Evolutionary conservation across 768 basidiomycete species (phyloP), one percentile per base, ranked within the genome.

Genomic region (Kwoniella shandongensis): DNA sequence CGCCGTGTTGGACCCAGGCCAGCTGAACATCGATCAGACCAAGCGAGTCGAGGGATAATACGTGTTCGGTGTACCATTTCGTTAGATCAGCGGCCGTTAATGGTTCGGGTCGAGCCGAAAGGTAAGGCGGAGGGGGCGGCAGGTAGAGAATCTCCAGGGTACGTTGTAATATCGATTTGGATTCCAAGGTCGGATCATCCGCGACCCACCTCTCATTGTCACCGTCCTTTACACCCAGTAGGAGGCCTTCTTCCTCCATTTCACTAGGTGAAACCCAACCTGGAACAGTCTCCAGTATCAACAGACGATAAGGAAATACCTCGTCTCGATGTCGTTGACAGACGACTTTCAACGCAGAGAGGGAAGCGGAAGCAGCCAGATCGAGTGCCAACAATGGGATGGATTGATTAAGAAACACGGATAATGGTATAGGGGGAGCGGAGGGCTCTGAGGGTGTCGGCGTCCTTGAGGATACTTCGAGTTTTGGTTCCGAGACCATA

Each of bases 1-100:
- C 91, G 13, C 86, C 92, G 62, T 94, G 86, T 73, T 96, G 93
- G 8, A 91, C 81, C 42, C 87, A 80, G 6, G 84, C 83, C 18
- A 98, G 80, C 3, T 91, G 89, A 30, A 84, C 75, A 65, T 92
- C 88, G 40, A 92, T 78, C 77, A 91, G 82, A 0, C 91, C 92
- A 0, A 86, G 85, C 0, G 80, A 78, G 6, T 92, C 82, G 58
- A 91, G 81, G 13, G 68, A 60, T 38, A 85, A 79, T 23, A 89
- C 84, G 29, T 86, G 86, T 3, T 58, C 66, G 64, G 78, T 81
- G 78, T 96, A 97, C 93, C 92, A 98, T 23, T 70, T 51, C 4
- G 84, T 78, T 6, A 97, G 79, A 27, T 84, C 81, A 11, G 78
- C 76, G 0, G 80, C 76, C 2, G 82, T 70, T 20, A 85, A 73